phyloP scores from a whole-genome alignment of 2,329 filamentous ascomycete species.

The Ophiostoma ips region DNA sequence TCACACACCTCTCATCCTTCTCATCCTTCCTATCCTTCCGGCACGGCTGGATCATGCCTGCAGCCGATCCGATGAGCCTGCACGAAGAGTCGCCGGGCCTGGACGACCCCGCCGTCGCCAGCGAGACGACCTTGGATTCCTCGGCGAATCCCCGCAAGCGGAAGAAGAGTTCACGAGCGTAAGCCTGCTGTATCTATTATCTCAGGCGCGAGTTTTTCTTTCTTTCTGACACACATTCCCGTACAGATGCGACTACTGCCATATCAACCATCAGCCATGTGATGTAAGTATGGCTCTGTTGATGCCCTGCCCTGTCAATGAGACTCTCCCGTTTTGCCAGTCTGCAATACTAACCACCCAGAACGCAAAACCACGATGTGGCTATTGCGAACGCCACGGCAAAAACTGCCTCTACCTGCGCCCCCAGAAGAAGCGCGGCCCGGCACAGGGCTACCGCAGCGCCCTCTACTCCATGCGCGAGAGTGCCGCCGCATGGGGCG shows the following conservation, averaged over 20 bases:
- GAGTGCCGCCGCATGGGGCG: conserved; percentile 26
- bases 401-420: conserved; percentile 25
- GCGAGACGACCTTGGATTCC: conserved; percentile 13
- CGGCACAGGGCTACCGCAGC: conserved; percentile 25
- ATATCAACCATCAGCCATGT: conserved; percentile 33
- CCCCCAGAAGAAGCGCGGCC: conserved; percentile 26
- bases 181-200: conserved; percentile 11
- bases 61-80: conserved; percentile 9
- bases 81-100: conserved; percentile 3
- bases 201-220: too few relatives aligned
- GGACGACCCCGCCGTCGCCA: conserved; percentile 11
- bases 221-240: background rate
- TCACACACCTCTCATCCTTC: too few relatives aligned
- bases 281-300: too few relatives aligned
- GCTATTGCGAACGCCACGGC: conserved; percentile 28
- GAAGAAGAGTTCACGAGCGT: conserved; percentile 24
- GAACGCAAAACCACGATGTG: conserved; percentile 31
- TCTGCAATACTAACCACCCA: background rate
- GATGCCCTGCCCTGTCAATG: too few relatives aligned
- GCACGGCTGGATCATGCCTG: background rate
- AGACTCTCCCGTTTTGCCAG: too few relatives aligned
- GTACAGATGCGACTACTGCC: conserved; percentile 31
- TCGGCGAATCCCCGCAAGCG: conserved; percentile 22
- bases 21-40: too few relatives aligned
- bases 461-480: conserved; percentile 26